Evolutionary conservation across 2,329 filamentous ascomycete genomes (phyloP), one percentile per base, ranked within the genome.

Genomic region (Paraphaeosphaeria sporulosa): DNA sequence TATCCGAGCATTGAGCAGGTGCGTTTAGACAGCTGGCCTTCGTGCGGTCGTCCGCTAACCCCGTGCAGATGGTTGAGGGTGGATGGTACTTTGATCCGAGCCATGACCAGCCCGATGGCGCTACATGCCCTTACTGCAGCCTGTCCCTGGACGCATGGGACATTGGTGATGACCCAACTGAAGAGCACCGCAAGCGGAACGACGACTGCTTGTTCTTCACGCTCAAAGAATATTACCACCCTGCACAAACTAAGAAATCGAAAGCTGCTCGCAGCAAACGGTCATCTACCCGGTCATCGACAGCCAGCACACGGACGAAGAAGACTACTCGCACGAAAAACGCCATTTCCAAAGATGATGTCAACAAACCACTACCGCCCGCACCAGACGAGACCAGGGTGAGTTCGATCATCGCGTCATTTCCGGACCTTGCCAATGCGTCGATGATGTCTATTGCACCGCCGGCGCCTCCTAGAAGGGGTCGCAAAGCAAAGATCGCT

Each of bases 61-160:
- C 92, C 96, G 10, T 40, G n/a, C 63, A 95, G 89, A 89, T 98
- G 81, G 92, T 92, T 36, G 92, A 94, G 66, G 92, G 93, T 30
- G 95, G 95, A 12, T 99, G 94, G 94, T 93, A 91, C 74, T 97
- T 94, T 79, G 96, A 93, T 25, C 94, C 95, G 0, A 92, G 88
- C 6, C 81, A 87, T 46, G 93, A 94, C 46, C 92, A 89, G 13
- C 90, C 95, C 65, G 95, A 99, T 76, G 92, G 94, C 80, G 92
- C 92, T 10, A 95, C 91, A 12, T 99, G 95, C 75, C 86, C 91
- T 30, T 97, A 98, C 79, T 99, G 95, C 80, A 88, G 91, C 59
- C 81, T 98, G 17, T 93, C 90, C 12, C 85, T 99, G 12, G 94
- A 98, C 76, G 93, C 93, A 7, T 99, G 96, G 95, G 95, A 98